A percentile compares a stretch with the other conserved stretches of the same genome.
Conservation (phyloP, 2,329 filamentous ascomycete species). For the Aspergillus tamarii region DNA sequence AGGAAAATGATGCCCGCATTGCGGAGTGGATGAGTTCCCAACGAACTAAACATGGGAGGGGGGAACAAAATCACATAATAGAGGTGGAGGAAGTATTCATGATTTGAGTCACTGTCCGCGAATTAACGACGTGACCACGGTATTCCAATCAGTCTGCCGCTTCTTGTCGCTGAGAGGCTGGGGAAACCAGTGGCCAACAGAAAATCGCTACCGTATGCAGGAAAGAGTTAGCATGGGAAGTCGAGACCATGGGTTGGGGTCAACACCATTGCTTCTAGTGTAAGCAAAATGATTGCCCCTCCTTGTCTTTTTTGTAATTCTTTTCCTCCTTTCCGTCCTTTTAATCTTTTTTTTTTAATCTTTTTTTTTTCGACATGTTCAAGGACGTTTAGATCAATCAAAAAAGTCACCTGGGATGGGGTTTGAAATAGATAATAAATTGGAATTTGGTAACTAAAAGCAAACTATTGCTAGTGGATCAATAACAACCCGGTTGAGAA, state of each 20-base stretch:
- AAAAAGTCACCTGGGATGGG: background rate
- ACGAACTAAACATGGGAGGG: background rate
- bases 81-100: background rate
- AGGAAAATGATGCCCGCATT: background rate
- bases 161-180: constrained; percentile 1
- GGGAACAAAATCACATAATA: background rate
- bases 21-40: background rate
- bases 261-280: constrained; percentile 8
- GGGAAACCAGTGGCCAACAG: background rate
- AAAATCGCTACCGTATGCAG: constrained; percentile 11
- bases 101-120: background rate
- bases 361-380: background rate
- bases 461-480: background rate
- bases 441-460: background rate
- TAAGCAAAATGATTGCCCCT: background rate
- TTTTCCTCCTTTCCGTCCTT: background rate
- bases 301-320: background rate
- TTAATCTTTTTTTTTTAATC: no score
- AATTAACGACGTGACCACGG: background rate
- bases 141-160: constrained; percentile 11
- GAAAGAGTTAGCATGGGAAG: constrained; percentile 4
- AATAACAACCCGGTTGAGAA: background rate
- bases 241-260: constrained; percentile 1
- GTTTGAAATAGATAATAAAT: background rate
- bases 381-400: background rate